These are phyloP conservation scores for Purpureocillium lavendulum DNA, from an alignment of 2,329 filamentous ascomycete genomes.

Conservation along the genomic window DNA sequence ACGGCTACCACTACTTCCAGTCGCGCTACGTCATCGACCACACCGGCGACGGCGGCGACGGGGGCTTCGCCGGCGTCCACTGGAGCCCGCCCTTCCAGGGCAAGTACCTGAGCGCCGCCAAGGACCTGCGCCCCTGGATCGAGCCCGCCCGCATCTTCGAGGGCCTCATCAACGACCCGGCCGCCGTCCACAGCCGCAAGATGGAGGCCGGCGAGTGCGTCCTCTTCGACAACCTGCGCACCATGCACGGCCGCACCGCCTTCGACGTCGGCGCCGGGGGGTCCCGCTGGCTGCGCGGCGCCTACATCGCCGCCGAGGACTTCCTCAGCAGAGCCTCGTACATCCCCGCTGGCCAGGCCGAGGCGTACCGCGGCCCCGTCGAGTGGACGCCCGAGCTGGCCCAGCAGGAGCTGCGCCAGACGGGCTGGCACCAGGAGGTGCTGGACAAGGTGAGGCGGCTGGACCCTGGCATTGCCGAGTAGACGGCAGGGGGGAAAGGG, in stretches of 20 bases:
- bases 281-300: slow-evolving; percentile 74
- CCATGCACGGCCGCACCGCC: slow-evolving; percentile 73
- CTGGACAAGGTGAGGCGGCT: slow-evolving; percentile 13
- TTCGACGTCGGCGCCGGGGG: slow-evolving; percentile 59
- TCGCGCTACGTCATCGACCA: slow-evolving; percentile 44
- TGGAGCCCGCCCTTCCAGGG: slow-evolving; percentile 80
- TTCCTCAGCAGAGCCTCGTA: slow-evolving; percentile 28
- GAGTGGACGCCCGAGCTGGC: slow-evolving; percentile 17
- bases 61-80: slow-evolving; percentile 21
- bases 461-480: slow-evolving; percentile 6
- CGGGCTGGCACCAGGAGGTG: slow-evolving; percentile 18
- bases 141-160: slow-evolving; percentile 48
- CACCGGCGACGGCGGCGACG: slow-evolving; percentile 3
- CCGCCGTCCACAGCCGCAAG: slow-evolving; percentile 60
- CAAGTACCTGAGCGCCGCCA: slow-evolving; percentile 24
- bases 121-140: slow-evolving; percentile 32
- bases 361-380: slow-evolving; percentile 12
- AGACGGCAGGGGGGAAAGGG: not conserved
- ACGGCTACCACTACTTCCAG: slow-evolving; percentile 54
- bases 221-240: slow-evolving; percentile 80
- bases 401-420: slow-evolving; percentile 13
- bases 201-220: slow-evolving; percentile 79
- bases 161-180: slow-evolving; percentile 43
- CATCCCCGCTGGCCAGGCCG: slow-evolving; percentile 17
- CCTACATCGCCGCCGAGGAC: slow-evolving; percentile 60